Conservation (phyloP, 2,329 filamentous ascomycete species). For the Colletotrichum abscissum region DNA sequence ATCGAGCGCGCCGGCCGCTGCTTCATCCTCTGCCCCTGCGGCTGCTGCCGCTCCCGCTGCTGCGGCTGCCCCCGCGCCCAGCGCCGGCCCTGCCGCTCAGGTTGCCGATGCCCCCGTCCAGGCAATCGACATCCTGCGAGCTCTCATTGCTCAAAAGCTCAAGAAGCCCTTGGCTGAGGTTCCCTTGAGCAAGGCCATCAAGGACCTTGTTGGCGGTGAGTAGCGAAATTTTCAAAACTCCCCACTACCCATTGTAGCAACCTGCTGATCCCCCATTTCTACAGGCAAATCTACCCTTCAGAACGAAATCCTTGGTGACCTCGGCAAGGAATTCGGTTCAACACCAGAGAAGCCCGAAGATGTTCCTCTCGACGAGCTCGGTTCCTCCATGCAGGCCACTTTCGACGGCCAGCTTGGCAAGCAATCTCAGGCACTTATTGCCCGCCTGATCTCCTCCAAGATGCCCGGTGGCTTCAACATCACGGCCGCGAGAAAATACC, state of each 20-base stretch:
- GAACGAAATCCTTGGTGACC: conserved; percentile 97
- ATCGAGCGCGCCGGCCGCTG: conserved; percentile 58
- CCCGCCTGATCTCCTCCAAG: conserved; percentile 95
- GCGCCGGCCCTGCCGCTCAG: conserved; percentile 86
- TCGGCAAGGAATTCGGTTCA: conserved; percentile 98
- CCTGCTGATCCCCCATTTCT: neutral
- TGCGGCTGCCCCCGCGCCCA: conserved; percentile 67
- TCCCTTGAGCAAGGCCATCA: conserved; percentile 95
- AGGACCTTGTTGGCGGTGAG: conserved; percentile 96
- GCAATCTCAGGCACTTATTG: conserved; percentile 92
- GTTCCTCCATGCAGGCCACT: conserved; percentile 96
- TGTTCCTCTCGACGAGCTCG: conserved; percentile 93
- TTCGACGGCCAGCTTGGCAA: conserved; percentile 99
- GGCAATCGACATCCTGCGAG: conserved; percentile 88
- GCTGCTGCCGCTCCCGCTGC: conserved; percentile 67
- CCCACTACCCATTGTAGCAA: neutral
- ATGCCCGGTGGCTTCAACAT: conserved; percentile 99
- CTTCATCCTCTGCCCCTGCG: conserved; percentile 46
- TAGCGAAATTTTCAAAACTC: conserved; percentile 35
- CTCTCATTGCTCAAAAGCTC: conserved; percentile 94
- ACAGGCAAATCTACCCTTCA: conserved; percentile 97
- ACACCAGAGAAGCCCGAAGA: conserved; percentile 99
- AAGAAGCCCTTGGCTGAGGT: conserved; percentile 94
- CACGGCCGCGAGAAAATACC: conserved; percentile 92
- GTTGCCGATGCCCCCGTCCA: conserved; percentile 88